Base-by-base conservation (phyloP, 2,329 filamentous ascomycete genomes). In the Purpureocillium lavendulum region DNA sequence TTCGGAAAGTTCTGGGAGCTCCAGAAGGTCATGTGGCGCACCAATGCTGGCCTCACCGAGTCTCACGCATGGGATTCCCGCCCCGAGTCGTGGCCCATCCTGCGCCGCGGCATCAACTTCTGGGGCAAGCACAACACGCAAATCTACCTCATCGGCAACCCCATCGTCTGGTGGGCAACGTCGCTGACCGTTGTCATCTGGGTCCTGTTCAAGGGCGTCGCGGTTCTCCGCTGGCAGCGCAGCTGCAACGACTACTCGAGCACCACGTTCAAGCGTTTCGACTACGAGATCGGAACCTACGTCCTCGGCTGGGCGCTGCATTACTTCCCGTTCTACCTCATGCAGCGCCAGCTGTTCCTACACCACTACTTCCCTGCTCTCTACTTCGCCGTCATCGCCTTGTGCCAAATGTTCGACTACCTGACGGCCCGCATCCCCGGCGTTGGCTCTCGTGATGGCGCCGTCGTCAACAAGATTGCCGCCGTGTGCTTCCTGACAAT, bases 31-130 rank as follows among this genome's bases (percentile, higher is more conserved):
- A 98, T 98, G 92, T 98, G 92, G 92, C 88, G 77, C 54, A 98
- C 92, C 29, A 98, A 98, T 58, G 92, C 92, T 26, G 92, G 92
- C 33, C 78, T 98, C 36, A 87, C 92, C 18, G 92, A 98, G 56
- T 95, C 89, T 14, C 92, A 98, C 58, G 87, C 89, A 38, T 98
- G 94, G 92, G 92, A 98, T 60, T 97, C 92, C 35, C 85, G 92
- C 34, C 92, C 92, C 26, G 78, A 80, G 28, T 90, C 88, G 7
- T 98, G 92, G 92, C 92, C 92, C 16, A 77, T 94, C 41, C 78
- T 98, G 38, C 79, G 79, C 50, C 87, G 92, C 46, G 92, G 92
- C 54, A 98, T 98, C 73, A 98, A 98, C 70, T 98, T 98, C 73
- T 98, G 92, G 92, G 88, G 90, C 49, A 88, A 84, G 55, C 76